These are phyloP conservation scores for Phoma sp. DNA, from an alignment of 2,329 filamentous ascomycete genomes.

Conservation along the genomic window DNA sequence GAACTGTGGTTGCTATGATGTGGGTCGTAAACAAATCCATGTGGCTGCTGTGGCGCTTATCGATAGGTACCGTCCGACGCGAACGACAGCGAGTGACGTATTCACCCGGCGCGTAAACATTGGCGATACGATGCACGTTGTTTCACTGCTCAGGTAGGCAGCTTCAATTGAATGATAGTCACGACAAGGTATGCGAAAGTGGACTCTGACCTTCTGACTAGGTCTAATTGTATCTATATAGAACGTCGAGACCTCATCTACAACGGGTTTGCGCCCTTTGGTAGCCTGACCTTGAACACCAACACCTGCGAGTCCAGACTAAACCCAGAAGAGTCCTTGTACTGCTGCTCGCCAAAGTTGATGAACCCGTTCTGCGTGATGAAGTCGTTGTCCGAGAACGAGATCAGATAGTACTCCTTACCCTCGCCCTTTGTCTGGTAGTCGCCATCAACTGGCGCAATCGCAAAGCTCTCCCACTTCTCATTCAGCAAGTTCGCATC, in stretches of 20 bases:
- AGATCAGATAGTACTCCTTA: slow-evolving; percentile 74
- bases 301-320: slow-evolving; percentile 69
- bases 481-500: slow-evolving; percentile 70
- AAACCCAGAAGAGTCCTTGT: slow-evolving; percentile 64
- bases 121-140: neutral
- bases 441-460: slow-evolving; percentile 63
- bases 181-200: neutral
- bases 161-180: too few relatives aligned
- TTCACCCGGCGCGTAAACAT: neutral
- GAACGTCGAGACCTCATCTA: slow-evolving; percentile 6
- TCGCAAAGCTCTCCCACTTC: slow-evolving; percentile 76
- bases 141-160: neutral
- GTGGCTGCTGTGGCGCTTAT: slow-evolving; percentile 6
- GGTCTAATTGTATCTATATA: neutral
- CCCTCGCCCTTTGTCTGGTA: slow-evolving; percentile 55
- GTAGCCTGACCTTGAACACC: slow-evolving; percentile 66
- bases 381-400: slow-evolving; percentile 76
- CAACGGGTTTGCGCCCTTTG: slow-evolving; percentile 46
- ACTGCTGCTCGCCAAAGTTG: slow-evolving; percentile 64
- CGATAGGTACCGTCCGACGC: slow-evolving; percentile 5
- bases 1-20: slow-evolving; percentile 15
- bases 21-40: slow-evolving; percentile 14
- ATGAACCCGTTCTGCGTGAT: slow-evolving; percentile 73
- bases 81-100: slow-evolving; percentile 7
- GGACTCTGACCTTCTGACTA: too few relatives aligned